These are phyloP conservation scores for Eimeria nieschulzi DNA, from an alignment of 169 alveolate species.

Conservation along the genomic window DNA sequence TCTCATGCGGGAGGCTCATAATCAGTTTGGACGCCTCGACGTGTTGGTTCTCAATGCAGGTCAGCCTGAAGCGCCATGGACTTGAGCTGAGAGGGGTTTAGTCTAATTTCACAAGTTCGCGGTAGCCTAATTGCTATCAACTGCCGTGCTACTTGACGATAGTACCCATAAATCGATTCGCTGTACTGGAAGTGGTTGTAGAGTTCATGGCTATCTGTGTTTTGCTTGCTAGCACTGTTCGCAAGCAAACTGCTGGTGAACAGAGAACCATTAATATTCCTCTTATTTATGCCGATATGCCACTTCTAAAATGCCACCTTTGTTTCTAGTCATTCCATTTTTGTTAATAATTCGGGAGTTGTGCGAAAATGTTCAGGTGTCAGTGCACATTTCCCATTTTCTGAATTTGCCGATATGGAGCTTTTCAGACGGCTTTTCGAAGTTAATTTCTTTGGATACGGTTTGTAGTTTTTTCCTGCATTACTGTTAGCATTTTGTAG, in stretches of 20 bases:
- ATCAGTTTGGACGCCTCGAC: neutral
- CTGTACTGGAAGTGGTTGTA: neutral
- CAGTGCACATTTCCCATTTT: constrained; percentile 3
- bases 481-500: too few species aligned
- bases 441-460: neutral
- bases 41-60: neutral
- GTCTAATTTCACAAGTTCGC: too few species aligned
- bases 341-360: neutral
- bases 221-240: neutral
- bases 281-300: neutral
- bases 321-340: neutral
- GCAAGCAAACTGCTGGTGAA: neutral
- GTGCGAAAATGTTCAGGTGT: neutral
- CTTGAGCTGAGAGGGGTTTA: too few species aligned
- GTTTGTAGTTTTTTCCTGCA: neutral
- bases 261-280: too few species aligned
- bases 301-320: neutral
- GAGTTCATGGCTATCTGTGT: neutral
- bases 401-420: neutral
- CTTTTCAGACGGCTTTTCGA: neutral
- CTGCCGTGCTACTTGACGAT: too few species aligned
- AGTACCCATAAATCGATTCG: too few species aligned
- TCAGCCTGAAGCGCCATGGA: neutral
- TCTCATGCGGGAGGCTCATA: neutral
- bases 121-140: too few species aligned